Conservation (phyloP, 139 green algal genomes). For the Volvox africanus region DNA sequence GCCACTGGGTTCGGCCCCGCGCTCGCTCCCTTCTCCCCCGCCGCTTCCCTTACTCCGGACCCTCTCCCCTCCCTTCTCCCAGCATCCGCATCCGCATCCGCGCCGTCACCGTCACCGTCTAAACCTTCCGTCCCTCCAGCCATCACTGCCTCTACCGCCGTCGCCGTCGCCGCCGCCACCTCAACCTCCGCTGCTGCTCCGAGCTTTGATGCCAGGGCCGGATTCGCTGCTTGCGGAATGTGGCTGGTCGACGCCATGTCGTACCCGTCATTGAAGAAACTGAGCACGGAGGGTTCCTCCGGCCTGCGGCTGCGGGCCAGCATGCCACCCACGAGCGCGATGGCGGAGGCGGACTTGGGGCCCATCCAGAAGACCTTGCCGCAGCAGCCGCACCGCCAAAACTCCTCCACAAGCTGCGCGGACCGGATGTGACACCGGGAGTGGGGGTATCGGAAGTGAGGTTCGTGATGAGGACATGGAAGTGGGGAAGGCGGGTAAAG, state of each 20-base stretch:
- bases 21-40: neutral
- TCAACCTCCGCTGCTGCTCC: neutral
- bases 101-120: neutral
- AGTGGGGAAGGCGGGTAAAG: neutral
- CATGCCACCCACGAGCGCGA: slow-evolving; percentile 48
- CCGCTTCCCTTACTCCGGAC: neutral
- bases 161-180: neutral
- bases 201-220: too few relatives aligned
- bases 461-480: neutral
- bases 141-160: neutral
- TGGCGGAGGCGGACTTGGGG: slow-evolving; percentile 57
- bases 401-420: slow-evolving; percentile 59
- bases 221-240: too few relatives aligned
- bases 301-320: neutral
- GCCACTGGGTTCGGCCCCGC: neutral
- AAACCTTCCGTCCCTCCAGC: neutral
- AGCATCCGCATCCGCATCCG: neutral
- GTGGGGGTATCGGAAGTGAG: neutral
- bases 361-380: slow-evolving; percentile 68
- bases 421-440: too few relatives aligned
- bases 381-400: slow-evolving; percentile 61
- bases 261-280: slow-evolving; percentile 44
- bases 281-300: neutral
- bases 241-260: neutral
- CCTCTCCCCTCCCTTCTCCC: neutral